These are phyloP conservation scores for Cryphonectria carpinicola DNA, from an alignment of 2,329 filamentous ascomycete species.

Conservation along the genomic window DNA sequence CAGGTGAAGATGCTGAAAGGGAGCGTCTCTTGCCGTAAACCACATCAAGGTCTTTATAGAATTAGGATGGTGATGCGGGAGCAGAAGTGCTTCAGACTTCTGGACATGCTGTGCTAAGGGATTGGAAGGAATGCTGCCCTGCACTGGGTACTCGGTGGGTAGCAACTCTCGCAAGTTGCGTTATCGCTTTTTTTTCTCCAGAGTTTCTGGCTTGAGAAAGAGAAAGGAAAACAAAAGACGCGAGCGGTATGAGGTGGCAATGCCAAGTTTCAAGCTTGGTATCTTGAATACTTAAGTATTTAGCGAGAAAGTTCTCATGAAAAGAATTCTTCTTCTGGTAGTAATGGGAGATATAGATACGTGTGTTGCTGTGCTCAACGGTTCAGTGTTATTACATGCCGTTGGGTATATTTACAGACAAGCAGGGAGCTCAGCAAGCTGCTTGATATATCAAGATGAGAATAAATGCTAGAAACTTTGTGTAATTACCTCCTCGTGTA, in stretches of 20 bases:
- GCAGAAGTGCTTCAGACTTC: too few species aligned
- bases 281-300: background rate
- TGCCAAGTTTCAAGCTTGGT: background rate
- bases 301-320: background rate
- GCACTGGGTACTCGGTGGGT: too few species aligned
- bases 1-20: slow-evolving; percentile 20
- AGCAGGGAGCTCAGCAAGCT: too few species aligned
- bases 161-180: too few species aligned
- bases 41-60: too few species aligned
- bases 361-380: too few species aligned
- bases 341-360: background rate
- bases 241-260: background rate
- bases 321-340: background rate
- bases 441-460: too few species aligned
- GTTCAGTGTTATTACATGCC: too few species aligned
- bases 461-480: too few species aligned
- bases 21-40: slow-evolving; percentile 21
- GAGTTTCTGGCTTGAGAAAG: background rate
- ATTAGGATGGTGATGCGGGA: background rate
- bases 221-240: background rate
- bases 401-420: too few species aligned
- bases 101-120: background rate
- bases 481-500: too few species aligned
- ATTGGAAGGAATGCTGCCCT: background rate
- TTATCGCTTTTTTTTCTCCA: too few species aligned